A percentile compares a stretch with the other conserved stretches of the same genome.
These are phyloP conservation scores for Fusarium kyushuense DNA, from an alignment of 2,329 filamentous ascomycete genomes.

Conservation along the genomic window DNA sequence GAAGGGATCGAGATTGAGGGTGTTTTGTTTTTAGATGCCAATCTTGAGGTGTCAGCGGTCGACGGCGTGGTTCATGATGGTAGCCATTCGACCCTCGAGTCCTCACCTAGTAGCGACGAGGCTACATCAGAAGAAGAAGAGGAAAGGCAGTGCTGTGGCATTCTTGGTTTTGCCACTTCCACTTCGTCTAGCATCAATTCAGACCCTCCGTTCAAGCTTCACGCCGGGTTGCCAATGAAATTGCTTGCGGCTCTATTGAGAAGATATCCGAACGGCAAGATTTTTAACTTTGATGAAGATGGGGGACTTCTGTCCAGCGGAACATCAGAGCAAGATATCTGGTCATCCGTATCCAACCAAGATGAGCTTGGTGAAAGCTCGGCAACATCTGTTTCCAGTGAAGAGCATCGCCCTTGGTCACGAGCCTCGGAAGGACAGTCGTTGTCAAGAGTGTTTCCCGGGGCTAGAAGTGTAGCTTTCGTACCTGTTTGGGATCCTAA, in stretches of 20 bases:
- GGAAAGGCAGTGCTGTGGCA: conserved; percentile 45
- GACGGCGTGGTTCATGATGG: conserved; percentile 40
- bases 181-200: conserved; percentile 51
- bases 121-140: conserved; percentile 10
- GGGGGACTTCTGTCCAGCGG: conserved; percentile 53
- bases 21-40: conserved; percentile 50
- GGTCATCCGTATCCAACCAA: background rate
- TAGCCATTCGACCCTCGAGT: conserved; percentile 18
- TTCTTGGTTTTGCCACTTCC: conserved; percentile 57
- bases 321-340: conserved; percentile 48
- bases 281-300: conserved; percentile 59
- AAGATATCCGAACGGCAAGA: conserved; percentile 60
- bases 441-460: conserved; percentile 55
- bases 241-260: conserved; percentile 57
- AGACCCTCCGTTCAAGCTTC: conserved; percentile 28
- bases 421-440: conserved; percentile 16
- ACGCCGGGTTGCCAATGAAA: conserved; percentile 52
- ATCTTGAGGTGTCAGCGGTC: conserved; percentile 32
- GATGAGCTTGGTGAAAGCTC: background rate
- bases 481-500: conserved; percentile 62
- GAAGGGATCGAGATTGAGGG: conserved; percentile 58
- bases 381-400: background rate
- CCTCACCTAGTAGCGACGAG: conserved; percentile 49
- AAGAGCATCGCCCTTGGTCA: conserved; percentile 12
- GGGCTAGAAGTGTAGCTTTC: conserved; percentile 60